Percentiles rank a stretch among this genome's conserved stretches.
Evolutionary conservation across 2,329 filamentous ascomycete genomes (phyloP).

Genomic region (Uncinocarpus reesii): DNA sequence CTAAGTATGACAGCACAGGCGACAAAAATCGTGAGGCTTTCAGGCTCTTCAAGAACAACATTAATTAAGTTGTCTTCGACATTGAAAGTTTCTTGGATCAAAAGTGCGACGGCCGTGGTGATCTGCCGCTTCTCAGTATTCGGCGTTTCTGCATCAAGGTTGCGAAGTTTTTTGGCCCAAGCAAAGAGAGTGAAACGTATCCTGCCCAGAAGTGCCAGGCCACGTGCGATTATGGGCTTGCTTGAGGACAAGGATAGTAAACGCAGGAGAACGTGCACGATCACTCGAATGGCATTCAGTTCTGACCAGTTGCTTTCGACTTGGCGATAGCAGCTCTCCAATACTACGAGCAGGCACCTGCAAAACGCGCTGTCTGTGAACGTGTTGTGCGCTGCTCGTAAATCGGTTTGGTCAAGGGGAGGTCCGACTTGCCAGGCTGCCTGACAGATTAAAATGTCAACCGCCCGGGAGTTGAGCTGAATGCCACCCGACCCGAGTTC

Average conservation of each 20-base stretch:
- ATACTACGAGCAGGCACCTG: not conserved
- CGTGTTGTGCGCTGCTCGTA: not conserved
- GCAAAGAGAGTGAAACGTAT: not conserved
- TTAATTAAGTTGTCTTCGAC: not conserved
- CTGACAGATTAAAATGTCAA: constrained; percentile 42
- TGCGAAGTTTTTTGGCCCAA: not conserved
- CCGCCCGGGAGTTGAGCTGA: constrained; percentile 43
- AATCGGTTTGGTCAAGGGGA: not conserved
- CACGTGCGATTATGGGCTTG: not conserved
- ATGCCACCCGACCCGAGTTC: constrained; percentile 42
- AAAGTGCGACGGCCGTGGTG: not conserved
- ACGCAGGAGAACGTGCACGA: not conserved
- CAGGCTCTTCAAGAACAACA: not conserved
- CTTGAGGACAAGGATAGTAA: not conserved
- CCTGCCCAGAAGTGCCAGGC: not conserved
- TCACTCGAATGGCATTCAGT: not conserved
- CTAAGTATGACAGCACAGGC: not conserved
- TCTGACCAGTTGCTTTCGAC: not conserved
- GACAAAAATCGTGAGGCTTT: not conserved
- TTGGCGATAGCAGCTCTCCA: not conserved
- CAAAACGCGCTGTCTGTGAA: not conserved
- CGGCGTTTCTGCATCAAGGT: not conserved
- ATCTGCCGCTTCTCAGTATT: not conserved
- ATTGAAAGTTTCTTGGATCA: not conserved
- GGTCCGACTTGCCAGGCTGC: constrained; percentile 17